These are phyloP conservation scores for Alloteropsis semialata DNA, from an alignment of 176 grass and related monocot genomes.

Conservation along the genomic window DNA sequence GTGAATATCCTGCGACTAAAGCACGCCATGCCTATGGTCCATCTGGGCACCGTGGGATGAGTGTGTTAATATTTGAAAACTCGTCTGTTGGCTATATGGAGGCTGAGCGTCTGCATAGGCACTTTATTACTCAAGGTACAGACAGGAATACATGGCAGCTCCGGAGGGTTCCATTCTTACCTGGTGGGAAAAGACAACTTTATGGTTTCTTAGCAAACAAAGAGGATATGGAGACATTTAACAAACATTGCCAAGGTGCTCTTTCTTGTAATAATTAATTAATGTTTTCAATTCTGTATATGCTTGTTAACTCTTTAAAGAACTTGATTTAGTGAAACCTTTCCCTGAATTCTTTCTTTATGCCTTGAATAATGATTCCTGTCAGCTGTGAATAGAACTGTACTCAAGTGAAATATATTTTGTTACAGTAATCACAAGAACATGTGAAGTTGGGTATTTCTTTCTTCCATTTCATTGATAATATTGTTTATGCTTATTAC, in stretches of 20 bases:
- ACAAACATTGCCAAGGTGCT: conserved; percentile 67
- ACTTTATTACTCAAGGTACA: conserved; percentile 69
- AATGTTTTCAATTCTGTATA: background rate
- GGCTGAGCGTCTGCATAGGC: conserved; percentile 75
- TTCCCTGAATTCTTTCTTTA: background rate
- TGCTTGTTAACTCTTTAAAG: too few species aligned
- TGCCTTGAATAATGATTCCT: background rate
- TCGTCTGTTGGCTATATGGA: conserved; percentile 74
- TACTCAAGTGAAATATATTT: background rate
- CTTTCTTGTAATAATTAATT: background rate
- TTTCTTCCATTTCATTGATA: background rate
- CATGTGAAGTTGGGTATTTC: background rate
- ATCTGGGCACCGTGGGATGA: conserved; percentile 79
- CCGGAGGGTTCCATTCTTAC: conserved; percentile 38
- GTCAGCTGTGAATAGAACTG: background rate
- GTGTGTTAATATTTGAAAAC: conserved; percentile 84
- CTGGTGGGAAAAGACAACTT: conserved; percentile 75
- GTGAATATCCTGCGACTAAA: conserved; percentile 61
- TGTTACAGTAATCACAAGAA: background rate
- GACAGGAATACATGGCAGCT: conserved; percentile 62
- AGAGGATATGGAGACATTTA: conserved; percentile 82
- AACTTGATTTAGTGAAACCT: background rate
- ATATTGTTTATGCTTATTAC: background rate
- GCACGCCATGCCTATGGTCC: conserved; percentile 89
- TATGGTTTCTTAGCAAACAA: conserved; percentile 80